phyloP scores from a whole-genome alignment of 768 basidiomycete genomes.

The Dioszegia hungarica region DNA sequence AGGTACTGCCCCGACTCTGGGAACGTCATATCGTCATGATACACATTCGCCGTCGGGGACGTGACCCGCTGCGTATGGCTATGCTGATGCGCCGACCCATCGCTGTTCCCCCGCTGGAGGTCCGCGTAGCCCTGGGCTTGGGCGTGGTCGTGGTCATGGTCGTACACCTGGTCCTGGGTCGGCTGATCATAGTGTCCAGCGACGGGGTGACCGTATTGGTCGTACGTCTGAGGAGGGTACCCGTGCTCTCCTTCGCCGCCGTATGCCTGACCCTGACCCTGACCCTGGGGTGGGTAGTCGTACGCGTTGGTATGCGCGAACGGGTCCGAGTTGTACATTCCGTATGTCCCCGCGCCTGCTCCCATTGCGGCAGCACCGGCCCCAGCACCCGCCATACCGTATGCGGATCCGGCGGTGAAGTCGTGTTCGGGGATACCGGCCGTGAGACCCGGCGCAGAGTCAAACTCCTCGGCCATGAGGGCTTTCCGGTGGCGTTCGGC shows the following conservation, averaged over 20 bases:
- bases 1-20: slow-evolving; percentile 25
- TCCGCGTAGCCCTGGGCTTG: slow-evolving; percentile 32
- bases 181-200: slow-evolving; percentile 19
- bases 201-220: slow-evolving; percentile 5
- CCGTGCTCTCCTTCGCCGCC: slow-evolving; percentile 21
- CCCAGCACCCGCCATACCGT: slow-evolving; percentile 3
- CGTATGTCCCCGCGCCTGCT: slow-evolving; percentile 15
- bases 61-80: slow-evolving; percentile 9
- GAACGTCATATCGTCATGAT: slow-evolving; percentile 21
- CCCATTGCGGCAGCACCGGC: too few species aligned
- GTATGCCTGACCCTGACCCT: too few species aligned
- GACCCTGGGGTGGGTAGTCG: slow-evolving; percentile 32
- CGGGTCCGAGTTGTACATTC: slow-evolving; percentile 30
- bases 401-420: slow-evolving; percentile 37
- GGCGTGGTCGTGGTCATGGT: slow-evolving; percentile 3
- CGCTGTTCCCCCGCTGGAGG: slow-evolving; percentile 35
- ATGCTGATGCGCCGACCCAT: slow-evolving; percentile 25
- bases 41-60: slow-evolving; percentile 6
- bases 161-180: too few species aligned
- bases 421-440: slow-evolving; percentile 45
- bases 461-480: slow-evolving; percentile 39
- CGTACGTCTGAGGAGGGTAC: slow-evolving; percentile 20
- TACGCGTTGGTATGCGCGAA: slow-evolving; percentile 33
- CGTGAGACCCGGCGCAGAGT: slow-evolving; percentile 12
- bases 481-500: slow-evolving; percentile 38